Conservation (phyloP, 2,329 filamentous ascomycete species). For the Sarocladium kiliense region DNA sequence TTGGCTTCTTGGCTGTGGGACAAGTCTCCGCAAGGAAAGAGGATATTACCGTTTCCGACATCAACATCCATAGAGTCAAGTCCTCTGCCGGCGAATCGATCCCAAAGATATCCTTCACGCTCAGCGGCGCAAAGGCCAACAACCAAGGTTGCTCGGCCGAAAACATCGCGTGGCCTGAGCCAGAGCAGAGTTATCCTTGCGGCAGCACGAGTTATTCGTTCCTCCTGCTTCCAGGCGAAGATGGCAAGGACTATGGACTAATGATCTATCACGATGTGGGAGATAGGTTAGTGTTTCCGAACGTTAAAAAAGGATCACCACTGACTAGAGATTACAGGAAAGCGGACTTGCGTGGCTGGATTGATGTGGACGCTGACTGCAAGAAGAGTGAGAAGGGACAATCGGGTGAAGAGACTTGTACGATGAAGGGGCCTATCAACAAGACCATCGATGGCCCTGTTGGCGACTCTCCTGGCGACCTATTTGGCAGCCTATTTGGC, state of each 20-base stretch:
- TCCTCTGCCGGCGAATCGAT: constrained; percentile 5
- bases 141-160: constrained; percentile 12
- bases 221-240: constrained; percentile 3
- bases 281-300: not conserved
- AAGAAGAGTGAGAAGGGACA: constrained; percentile 12
- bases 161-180: constrained; percentile 13
- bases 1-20: not conserved
- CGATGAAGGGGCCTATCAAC: constrained; percentile 11
- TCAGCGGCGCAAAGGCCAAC: constrained; percentile 11
- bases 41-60: constrained; percentile 12
- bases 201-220: constrained; percentile 1
- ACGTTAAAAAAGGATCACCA: not conserved
- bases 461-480: not conserved
- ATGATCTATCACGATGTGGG: constrained; percentile 9
- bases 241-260: not conserved
- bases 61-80: constrained; percentile 8
- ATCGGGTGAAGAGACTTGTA: constrained; percentile 15
- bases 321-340: constrained; percentile 4
- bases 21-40: constrained; percentile 7
- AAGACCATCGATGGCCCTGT: constrained; percentile 14
- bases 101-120: constrained; percentile 12
- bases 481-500: not conserved
- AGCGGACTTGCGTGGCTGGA: constrained; percentile 14
- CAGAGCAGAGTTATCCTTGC: constrained; percentile 1
- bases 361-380: constrained; percentile 12